Base-by-base conservation (phyloP, 208 protist species). In the Leishmania amazonensis region DNA sequence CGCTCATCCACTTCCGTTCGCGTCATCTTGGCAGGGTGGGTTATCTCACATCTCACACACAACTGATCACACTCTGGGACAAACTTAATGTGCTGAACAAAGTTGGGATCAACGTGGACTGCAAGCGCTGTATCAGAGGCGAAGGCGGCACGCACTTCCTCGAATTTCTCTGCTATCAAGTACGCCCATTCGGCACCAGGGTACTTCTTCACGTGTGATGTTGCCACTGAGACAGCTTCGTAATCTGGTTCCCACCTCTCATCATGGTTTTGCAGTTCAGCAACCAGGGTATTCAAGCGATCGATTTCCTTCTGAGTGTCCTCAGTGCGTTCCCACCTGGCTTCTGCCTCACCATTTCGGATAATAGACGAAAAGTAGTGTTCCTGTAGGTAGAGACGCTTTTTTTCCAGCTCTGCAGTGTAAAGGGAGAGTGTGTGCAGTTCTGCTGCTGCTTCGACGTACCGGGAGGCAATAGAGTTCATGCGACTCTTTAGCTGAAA, bases 341-440 rank as follows among this genome's bases (percentile, higher is more conserved):
- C 45, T 40, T 38, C 47, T 49, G 38, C 54, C 35, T 83, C 80
- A 19, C 49, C 58, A 47, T 62, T 74, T 58, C 84, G 81, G 76
- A 88, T 47, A 42, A 88, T 28, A 64, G 79, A 84, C 11, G 40
- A 80, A 45, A 87, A 60, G 19, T 85, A 85, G 58, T 91, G 90
- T 72, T 91, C 87, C 64, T 90, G 87, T 6, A 94, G 57, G 70
- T 90, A 90, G 9, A 94, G 75, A 19, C 90, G 83, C 74, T 81
- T 90, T 60, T 91, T 82, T 58, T 94, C 90, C 40, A 94, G 78
- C 54, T 94, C 90, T 21, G 76, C 86, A 5, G 81, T 87, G 64
- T 91, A 94, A 75, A 86, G 78, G 9, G 88, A 86, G 24, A 94
- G 85, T 31, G 84, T 86, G 38, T 87, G 73, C n/a, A 91, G 83